Base-by-base conservation (phyloP, 768 basidiomycete species). In the Leccinum variicolor region DNA sequence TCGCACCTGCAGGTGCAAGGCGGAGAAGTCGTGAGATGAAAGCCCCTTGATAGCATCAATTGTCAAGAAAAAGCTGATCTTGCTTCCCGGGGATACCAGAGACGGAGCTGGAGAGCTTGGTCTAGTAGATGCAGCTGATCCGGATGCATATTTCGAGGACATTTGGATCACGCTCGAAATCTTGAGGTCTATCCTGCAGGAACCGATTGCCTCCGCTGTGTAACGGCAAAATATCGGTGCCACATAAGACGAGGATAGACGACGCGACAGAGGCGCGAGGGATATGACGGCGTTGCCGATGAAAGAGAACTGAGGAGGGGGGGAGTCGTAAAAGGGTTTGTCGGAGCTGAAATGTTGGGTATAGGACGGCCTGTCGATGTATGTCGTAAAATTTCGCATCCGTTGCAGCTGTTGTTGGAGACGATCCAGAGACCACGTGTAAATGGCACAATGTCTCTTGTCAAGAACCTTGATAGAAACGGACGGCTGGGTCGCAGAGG, bases 151-250 rank as follows among this genome's bases (percentile, higher is more conserved):
- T 73, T 82, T 84, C 7, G 84, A 72, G 2, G 87, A 78, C 43
- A 84, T 71, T 49, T 69, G 69, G 26, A 84, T 76, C 39, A 90
- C 82, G 60, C 85, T 92, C 62, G 89, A 81, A 46, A 93, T 81
- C 74, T 86, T 91, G 73, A 97, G 80, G 62, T 89, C 86, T 54
- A 97, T 79, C 23, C 93, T 85, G 75, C 95, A 98, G 26, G 92
- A 93, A 2, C 96, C 97, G 62, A 98, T 94, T 2, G 95, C 95
- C 69, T 98, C 96, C 49, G 92, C 83, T 1, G 94, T 97, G 67
- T 95, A 96, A 31, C 90, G 85, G 68, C 93, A 96, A 71, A 93
- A 92, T 67, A 99, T 94, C 1, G 94, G 94, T 15, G 91, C 84
- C 0, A 80, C 83, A n/a, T 84, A 85, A 3, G 82, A 79, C 1